phyloP scores from a whole-genome alignment of 805 yeast genomes.

The Yarrowia yakushimensis region DNA sequence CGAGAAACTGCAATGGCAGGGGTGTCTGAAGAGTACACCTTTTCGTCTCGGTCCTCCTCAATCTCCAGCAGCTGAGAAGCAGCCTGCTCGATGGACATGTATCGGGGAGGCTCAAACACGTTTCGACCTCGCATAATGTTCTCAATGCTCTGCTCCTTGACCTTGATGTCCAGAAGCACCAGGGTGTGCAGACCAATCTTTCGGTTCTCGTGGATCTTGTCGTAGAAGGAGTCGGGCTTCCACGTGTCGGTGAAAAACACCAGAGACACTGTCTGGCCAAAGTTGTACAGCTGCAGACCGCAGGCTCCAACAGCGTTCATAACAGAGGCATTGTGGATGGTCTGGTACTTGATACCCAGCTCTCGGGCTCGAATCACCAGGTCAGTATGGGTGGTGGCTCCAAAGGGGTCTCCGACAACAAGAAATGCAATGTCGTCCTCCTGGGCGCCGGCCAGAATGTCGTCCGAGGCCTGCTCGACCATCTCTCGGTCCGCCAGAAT shows the following conservation, averaged over 20 bases:
- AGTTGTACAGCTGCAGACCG: slow-evolving; percentile 89
- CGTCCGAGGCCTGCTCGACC: slow-evolving; percentile 86
- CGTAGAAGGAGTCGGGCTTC: slow-evolving; percentile 95
- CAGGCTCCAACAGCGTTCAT: slow-evolving; percentile 99
- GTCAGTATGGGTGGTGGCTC: slow-evolving; percentile 98
- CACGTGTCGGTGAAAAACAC: slow-evolving; percentile 93
- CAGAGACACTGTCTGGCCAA: slow-evolving; percentile 95
- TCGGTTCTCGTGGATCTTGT: slow-evolving; percentile 84
- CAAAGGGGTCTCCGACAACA: slow-evolving; percentile 97
- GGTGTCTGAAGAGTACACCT: slow-evolving; percentile 79
- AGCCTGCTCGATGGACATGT: slow-evolving; percentile 88
- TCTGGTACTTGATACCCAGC: slow-evolving; percentile 68
- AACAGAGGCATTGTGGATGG: slow-evolving; percentile 91
- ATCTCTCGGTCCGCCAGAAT: slow-evolving; percentile 91
- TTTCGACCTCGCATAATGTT: slow-evolving; percentile 89
- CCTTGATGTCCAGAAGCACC: slow-evolving; percentile 85
- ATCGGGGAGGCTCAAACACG: slow-evolving; percentile 94
- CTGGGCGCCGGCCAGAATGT: slow-evolving; percentile 71
- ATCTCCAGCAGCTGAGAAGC: slow-evolving; percentile 83
- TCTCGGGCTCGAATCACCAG: slow-evolving; percentile 88
- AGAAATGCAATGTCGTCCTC: slow-evolving; percentile 84
- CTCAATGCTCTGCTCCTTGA: slow-evolving; percentile 92
- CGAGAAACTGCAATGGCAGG: slow-evolving; percentile 94
- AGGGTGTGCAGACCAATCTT: slow-evolving; percentile 88
- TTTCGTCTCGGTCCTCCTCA: slow-evolving; percentile 70